Percentiles rank a stretch among this genome's conserved stretches.
phyloP scores from a whole-genome alignment of 768 basidiomycete species.

The Hydnomerulius pinastri region DNA sequence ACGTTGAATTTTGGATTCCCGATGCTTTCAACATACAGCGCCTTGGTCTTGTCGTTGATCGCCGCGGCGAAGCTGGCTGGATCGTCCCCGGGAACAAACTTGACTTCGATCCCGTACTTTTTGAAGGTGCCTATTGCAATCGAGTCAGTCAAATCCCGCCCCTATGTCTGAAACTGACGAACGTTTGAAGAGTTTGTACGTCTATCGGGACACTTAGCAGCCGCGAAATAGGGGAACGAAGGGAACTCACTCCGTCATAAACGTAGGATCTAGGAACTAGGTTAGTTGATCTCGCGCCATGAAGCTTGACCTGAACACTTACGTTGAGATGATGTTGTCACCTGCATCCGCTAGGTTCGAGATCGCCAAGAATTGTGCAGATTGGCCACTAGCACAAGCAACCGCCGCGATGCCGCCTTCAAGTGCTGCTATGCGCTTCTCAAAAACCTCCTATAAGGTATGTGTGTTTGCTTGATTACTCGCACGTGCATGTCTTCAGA shows the following conservation, averaged over 20 bases:
- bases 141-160: neutral
- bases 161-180: neutral
- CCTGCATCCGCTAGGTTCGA: conserved; percentile 59
- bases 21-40: conserved; percentile 73
- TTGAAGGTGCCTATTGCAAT: conserved; percentile 18
- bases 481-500: neutral
- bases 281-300: neutral
- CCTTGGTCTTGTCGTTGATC: conserved; percentile 80
- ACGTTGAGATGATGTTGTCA: conserved; percentile 80
- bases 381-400: conserved; percentile 72
- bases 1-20: conserved; percentile 79
- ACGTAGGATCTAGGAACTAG: conserved; percentile 13
- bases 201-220: conserved; percentile 1
- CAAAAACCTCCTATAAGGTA: conserved; percentile 64
- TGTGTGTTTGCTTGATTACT: neutral
- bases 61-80: conserved; percentile 62
- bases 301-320: conserved; percentile 44
- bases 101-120: conserved; percentile 13
- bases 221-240: neutral
- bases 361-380: conserved; percentile 77
- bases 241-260: conserved; percentile 17
- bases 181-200: conserved; percentile 24
- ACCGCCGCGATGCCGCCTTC: conserved; percentile 80
- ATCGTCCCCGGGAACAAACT: conserved; percentile 56
- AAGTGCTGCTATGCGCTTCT: conserved; percentile 76